Percentiles rank a stretch among this genome's conserved stretches.
These are phyloP conservation scores for Bombardia bombarda DNA, from an alignment of 495 filamentous ascomycete species.

Conservation along the genomic window DNA sequence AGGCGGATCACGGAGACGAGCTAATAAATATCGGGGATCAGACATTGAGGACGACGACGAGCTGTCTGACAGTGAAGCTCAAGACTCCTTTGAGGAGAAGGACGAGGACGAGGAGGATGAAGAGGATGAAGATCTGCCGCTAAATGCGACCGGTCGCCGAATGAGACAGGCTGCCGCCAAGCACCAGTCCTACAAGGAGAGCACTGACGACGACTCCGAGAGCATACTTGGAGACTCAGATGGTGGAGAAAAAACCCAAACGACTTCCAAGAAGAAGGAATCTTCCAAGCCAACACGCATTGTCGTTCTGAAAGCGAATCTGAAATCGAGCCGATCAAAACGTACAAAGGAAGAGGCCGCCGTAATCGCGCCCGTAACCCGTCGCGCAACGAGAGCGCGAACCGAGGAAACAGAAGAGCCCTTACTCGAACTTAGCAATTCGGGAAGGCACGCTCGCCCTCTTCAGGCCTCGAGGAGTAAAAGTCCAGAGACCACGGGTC, in stretches of 20 bases:
- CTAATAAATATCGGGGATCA: slow-evolving; percentile 47
- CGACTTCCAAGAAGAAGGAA: slow-evolving; percentile 14
- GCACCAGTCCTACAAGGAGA: slow-evolving; percentile 39
- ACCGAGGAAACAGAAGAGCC: slow-evolving; percentile 38
- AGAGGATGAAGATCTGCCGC: slow-evolving; percentile 50
- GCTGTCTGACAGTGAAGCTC: slow-evolving; percentile 44
- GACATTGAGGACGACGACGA: slow-evolving; percentile 64
- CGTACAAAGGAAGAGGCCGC: slow-evolving; percentile 15
- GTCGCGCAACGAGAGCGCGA: slow-evolving; percentile 35
- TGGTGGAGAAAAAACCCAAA: slow-evolving; percentile 24
- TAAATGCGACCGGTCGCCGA: slow-evolving; percentile 61
- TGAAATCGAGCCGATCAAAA: slow-evolving; percentile 11
- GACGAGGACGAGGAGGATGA: slow-evolving; percentile 49
- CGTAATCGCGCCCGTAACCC: slow-evolving; percentile 21
- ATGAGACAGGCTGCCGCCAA: slow-evolving; percentile 54
- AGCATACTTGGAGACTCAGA: slow-evolving; percentile 21
- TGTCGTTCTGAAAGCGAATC: slow-evolving; percentile 18
- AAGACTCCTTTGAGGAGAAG: slow-evolving; percentile 46
- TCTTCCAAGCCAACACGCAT: slow-evolving; percentile 19
- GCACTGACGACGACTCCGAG: slow-evolving; percentile 33
- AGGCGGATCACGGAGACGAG: slow-evolving; percentile 36
- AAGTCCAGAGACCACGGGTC: slow-evolving; percentile 53
- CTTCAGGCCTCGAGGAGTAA: slow-evolving; percentile 43
- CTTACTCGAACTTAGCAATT: slow-evolving; percentile 55
- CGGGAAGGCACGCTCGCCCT: slow-evolving; percentile 62